These are phyloP conservation scores for Lolium multiflorum DNA, from an alignment of 176 grass and related monocot genomes.

Conservation along the genomic window DNA sequence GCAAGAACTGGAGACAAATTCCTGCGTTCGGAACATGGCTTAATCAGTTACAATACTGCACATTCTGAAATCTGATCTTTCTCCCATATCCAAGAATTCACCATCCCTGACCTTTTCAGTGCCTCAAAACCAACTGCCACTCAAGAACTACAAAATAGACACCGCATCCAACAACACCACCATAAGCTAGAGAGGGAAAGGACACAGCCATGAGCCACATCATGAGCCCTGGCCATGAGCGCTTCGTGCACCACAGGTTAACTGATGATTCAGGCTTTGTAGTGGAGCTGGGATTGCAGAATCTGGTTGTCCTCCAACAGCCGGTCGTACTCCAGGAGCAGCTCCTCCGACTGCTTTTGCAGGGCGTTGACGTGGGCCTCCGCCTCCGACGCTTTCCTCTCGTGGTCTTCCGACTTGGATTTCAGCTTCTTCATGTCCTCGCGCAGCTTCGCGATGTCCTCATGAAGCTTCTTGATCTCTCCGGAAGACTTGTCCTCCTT, in stretches of 20 bases:
- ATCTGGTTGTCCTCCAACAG: conserved; percentile 93
- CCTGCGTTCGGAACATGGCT: not conserved
- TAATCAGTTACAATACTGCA: not conserved
- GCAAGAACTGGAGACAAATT: not conserved
- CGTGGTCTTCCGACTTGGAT: conserved; percentile 53
- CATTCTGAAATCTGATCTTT: not conserved
- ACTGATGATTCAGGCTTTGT: conserved; percentile 48
- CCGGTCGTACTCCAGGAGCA: conserved; percentile 87
- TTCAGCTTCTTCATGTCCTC: conserved; percentile 77
- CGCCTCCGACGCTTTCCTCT: conserved; percentile 51
- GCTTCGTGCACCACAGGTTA: not conserved
- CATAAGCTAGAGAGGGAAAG: not conserved
- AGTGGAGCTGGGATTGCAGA: conserved; percentile 73
- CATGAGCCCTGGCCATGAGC: not conserved
- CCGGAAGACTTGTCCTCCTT: conserved; percentile 61
- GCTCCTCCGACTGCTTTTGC: conserved; percentile 81
- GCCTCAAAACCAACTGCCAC: conserved; percentile 10
- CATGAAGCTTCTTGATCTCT: conserved; percentile 66
- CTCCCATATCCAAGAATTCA: not conserved
- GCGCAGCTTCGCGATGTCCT: conserved; percentile 55
- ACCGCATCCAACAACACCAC: conserved; percentile 4
- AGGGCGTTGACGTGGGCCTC: conserved; percentile 77
- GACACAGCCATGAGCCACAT: conserved; percentile 17
- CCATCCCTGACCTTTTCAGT: not conserved
- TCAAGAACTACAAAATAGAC: conserved; percentile 4